Evolutionary conservation across 768 basidiomycete genomes (phyloP), one percentile per base, ranked within the genome.

Genomic region (Paxillus involutus): DNA sequence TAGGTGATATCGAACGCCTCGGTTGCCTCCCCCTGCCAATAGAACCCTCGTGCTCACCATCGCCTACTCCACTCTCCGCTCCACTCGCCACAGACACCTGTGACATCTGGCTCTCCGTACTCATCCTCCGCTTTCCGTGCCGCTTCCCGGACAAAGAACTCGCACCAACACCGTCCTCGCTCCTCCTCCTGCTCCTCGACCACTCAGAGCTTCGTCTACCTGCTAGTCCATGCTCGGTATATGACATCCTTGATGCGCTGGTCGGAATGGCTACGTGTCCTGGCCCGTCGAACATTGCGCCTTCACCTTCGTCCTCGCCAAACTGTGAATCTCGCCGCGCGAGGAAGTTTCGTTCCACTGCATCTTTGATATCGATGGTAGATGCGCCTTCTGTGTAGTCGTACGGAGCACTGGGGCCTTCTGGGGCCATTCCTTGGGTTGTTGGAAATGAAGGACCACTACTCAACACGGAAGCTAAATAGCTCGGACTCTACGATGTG

Each of bases 351-450:
- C 77, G 80, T 35, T 73, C 72, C n/a, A 87, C 60, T 16, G 80
- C 91, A 58, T 76, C 69, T 53, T 81, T 70, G 42, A 95, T 91
- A 56, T 92, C 92, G 30, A 83, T 74, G 7, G 83, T 76, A 11
- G 89, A 86, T 33, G 92, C 92, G 39, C 91, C 91, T 61, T 94
- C 92, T 1, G 92, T 93, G 67, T 94, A 94, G 73, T 94, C 92
- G 59, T 77, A 37, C 7, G 53, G 46, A 30, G 66, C 37, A 19
- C 40, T 52, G 26, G 70, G 48, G 37, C 52, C 26, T 12, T 47
- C 42, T 6, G 56, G 8, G 13, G 59, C 47, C 69, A 70, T 70
- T 7, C 46, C 42, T 46, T 41, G 13, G 33, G 9, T 17, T 35
- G 11, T 46, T 29, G 44, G 13, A 6, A 21, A 33, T 24, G 37